phyloP scores from a whole-genome alignment of 1,284 basidiomycete genomes.

The Moniliella sp. region DNA sequence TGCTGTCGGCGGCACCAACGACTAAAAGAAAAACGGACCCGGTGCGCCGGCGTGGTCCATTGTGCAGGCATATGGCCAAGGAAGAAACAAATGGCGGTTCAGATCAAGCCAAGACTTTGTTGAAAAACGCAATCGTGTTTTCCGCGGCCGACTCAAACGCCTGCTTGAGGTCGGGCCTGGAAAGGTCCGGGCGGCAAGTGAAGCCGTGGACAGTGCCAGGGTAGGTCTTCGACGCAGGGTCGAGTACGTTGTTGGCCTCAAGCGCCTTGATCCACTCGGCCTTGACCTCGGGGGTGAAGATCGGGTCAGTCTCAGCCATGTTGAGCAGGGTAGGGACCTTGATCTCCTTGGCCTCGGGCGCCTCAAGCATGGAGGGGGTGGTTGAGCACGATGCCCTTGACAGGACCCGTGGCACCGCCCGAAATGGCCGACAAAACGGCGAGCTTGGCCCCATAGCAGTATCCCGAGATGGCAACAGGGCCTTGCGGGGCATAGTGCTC shows the following conservation, averaged over 20 bases:
- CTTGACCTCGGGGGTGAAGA: constrained; percentile 4
- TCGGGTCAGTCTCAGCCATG: constrained; percentile 4
- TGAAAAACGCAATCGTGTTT: constrained; percentile 4
- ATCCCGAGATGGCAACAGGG: constrained; percentile 3
- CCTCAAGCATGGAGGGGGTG: constrained; percentile 4
- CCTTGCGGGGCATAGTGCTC: constrained; percentile 3
- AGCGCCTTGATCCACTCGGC: constrained; percentile 4
- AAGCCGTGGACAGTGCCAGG: constrained; percentile 6
- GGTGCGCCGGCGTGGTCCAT: too few relatives aligned
- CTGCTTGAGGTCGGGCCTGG: constrained; percentile 4
- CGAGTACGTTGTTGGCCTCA: constrained; percentile 4
- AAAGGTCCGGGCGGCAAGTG: constrained; percentile 4
- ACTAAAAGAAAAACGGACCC: too few relatives aligned
- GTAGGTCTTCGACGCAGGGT: constrained; percentile 3
- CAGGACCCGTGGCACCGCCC: too few relatives aligned
- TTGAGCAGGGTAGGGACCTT: constrained; percentile 4
- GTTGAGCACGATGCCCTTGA: constrained; percentile 2
- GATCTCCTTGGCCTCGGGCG: constrained; percentile 4
- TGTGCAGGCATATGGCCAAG: too few relatives aligned
- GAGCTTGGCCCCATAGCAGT: constrained; percentile 7
- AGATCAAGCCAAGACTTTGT: too few relatives aligned
- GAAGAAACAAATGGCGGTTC: too few relatives aligned
- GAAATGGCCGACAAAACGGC: constrained; percentile 1
- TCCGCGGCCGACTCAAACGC: constrained; percentile 4
- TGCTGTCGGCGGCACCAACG: too few relatives aligned